Evolutionary conservation across 768 basidiomycete species (phyloP), one percentile per base, ranked within the genome.

Genomic region (Ramaria sp.): DNA sequence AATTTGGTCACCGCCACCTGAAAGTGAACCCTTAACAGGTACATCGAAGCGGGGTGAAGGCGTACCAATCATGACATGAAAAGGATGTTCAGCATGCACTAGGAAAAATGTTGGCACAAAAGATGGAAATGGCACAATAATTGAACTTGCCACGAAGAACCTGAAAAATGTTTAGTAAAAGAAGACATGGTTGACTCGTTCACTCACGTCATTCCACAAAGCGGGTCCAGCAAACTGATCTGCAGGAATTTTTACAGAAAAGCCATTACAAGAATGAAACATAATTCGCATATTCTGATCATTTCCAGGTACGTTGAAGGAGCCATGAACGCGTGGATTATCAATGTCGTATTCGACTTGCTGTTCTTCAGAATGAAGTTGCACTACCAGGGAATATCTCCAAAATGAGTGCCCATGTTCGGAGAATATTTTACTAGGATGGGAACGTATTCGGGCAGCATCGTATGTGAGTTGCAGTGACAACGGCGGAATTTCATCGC

Each of bases 241-340:
- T 13, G 20, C 34, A 15, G 51, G 59, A 19, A 61, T 43, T 15
- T 59, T 53, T 9, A 51, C 45, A 19, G 58, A 59, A 56, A 61
- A 61, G 5, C 60, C 60, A 50, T 61, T 61, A 39, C 60, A 61
- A 30, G 60, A 59, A 55, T 61, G 58, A 49, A 61, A 61, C 48
- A 61, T 50, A 7, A 59, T 50, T 2, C 60, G 60, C 60, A 61
- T 61, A 33, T 37, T 59, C 37, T 61, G 42, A 22, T 61, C 58
- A 37, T 58, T 59, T 13, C 41, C 60, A 15, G 60, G 60, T 10
- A 61, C 49, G 51, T 58, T 54, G 31, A 61, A 61, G 15, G 58
- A 53, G 4, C 56, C 58, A 38, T 59, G 46, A 3, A 51, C 53
- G 3, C 22, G n/a, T n/a, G 37, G 33, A 13, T 45, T 51, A 15